phyloP scores from a whole-genome alignment of 1,139 yeast species.

The Suzukiozyma palmioleophila region DNA sequence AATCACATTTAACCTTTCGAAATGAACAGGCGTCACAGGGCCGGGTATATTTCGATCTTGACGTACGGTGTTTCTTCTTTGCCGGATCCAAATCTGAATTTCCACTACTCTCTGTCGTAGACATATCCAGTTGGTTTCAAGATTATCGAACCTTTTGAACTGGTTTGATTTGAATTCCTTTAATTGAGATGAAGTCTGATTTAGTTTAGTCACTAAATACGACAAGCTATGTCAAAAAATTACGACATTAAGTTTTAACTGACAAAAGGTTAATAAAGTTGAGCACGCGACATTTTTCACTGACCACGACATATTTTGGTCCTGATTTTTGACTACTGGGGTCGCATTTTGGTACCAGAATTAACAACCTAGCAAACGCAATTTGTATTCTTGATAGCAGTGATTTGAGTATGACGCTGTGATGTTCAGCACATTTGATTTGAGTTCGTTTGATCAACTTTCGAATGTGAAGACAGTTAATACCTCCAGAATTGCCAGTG shows the following conservation, averaged over 20 bases:
- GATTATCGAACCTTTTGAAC: too few species aligned
- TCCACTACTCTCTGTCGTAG: background rate
- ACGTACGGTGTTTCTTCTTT: background rate
- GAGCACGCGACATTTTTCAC: too few species aligned
- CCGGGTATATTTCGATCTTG: conserved; percentile 13
- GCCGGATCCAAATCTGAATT: background rate
- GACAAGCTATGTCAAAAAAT: background rate
- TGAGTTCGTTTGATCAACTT: conserved; percentile 3
- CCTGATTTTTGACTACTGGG: too few species aligned
- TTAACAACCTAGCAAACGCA: too few species aligned
- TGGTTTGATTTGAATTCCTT: too few species aligned
- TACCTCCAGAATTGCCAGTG: background rate
- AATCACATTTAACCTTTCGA: conserved; percentile 37
- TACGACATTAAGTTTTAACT: too few species aligned
- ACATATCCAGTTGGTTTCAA: background rate
- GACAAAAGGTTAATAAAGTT: too few species aligned
- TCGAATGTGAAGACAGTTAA: background rate
- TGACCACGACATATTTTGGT: too few species aligned
- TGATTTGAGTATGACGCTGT: background rate
- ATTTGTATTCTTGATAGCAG: too few species aligned
- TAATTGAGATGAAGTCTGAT: too few species aligned
- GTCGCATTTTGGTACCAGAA: too few species aligned
- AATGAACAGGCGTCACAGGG: conserved; percentile 41
- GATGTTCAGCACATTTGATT: conserved; percentile 4
- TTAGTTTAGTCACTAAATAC: background rate